Conservation (phyloP, 2,329 filamentous ascomycete species). For the Beauveria asiatica region DNA sequence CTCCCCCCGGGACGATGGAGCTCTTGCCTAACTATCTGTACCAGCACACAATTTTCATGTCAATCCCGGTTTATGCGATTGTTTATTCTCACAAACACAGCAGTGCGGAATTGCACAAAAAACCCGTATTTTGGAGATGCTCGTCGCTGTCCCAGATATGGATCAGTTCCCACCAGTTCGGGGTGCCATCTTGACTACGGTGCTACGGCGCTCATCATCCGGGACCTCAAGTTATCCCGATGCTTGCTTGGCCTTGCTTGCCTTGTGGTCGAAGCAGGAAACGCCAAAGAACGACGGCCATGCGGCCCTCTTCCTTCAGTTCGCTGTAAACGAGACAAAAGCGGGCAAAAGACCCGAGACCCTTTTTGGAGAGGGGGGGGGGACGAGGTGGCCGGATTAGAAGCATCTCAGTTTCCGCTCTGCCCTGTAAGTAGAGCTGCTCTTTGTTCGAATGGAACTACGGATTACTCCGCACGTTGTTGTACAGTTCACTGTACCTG, state of each 20-base stretch:
- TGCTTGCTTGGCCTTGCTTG: background rate
- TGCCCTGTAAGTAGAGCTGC: no score
- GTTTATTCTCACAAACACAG: slow-evolving; percentile 4
- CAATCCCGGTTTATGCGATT: background rate
- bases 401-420: background rate
- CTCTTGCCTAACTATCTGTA: background rate
- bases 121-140: background rate
- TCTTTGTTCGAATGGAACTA: background rate
- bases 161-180: no score
- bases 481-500: background rate
- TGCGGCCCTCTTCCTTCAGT: background rate
- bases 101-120: background rate
- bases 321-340: slow-evolving; percentile 1
- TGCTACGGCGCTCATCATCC: background rate
- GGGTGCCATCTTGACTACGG: background rate
- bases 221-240: slow-evolving; percentile 2
- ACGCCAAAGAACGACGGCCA: background rate
- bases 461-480: background rate
- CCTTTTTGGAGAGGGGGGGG: background rate
- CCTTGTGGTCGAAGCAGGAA: background rate
- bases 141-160: background rate
- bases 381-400: background rate
- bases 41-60: background rate
- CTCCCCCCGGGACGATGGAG: background rate
- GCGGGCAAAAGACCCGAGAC: slow-evolving; percentile 1